Evolutionary conservation across 345 rosid genomes (phyloP).

Genomic region (Aurinia saxatilis): DNA sequence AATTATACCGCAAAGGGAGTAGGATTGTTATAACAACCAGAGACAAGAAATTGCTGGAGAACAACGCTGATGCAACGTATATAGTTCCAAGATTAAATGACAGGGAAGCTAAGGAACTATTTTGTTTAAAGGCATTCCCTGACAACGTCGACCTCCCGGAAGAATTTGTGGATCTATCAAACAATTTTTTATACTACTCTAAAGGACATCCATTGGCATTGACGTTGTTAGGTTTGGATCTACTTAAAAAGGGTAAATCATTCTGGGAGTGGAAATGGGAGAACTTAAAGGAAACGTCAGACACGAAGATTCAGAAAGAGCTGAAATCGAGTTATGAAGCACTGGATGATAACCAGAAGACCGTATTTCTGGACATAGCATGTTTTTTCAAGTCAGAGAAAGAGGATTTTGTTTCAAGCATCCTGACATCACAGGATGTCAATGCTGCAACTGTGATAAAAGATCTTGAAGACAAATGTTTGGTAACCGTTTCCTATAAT

Average conservation of each 20-base stretch:
- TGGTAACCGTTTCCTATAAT: slow-evolving; percentile 3
- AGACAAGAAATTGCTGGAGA: slow-evolving; percentile 24
- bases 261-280: slow-evolving; percentile 23
- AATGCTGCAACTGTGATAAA: slow-evolving; percentile 3
- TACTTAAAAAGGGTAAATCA: neutral
- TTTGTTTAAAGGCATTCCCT: slow-evolving; percentile 10
- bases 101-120: slow-evolving; percentile 22
- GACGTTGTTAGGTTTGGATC: slow-evolving; percentile 24
- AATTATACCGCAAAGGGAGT: slow-evolving; percentile 3
- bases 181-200: slow-evolving; percentile 5
- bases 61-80: neutral
- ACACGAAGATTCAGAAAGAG: slow-evolving; percentile 12
- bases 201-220: slow-evolving; percentile 34
- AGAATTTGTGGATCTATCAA: slow-evolving; percentile 12
- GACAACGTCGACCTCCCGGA: neutral
- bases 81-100: slow-evolving; percentile 10
- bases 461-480: slow-evolving; percentile 27
- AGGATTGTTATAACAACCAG: slow-evolving; percentile 25
- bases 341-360: slow-evolving; percentile 15
- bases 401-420: neutral
- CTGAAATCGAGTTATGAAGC: slow-evolving; percentile 26
- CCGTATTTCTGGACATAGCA: slow-evolving; percentile 36
- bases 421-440: slow-evolving; percentile 7
- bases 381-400: slow-evolving; percentile 24
- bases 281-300: slow-evolving; percentile 3